Evolutionary conservation across 2,329 filamentous ascomycete genomes (phyloP), one percentile per base, ranked within the genome.

Genomic region (Nemania diffusa): DNA sequence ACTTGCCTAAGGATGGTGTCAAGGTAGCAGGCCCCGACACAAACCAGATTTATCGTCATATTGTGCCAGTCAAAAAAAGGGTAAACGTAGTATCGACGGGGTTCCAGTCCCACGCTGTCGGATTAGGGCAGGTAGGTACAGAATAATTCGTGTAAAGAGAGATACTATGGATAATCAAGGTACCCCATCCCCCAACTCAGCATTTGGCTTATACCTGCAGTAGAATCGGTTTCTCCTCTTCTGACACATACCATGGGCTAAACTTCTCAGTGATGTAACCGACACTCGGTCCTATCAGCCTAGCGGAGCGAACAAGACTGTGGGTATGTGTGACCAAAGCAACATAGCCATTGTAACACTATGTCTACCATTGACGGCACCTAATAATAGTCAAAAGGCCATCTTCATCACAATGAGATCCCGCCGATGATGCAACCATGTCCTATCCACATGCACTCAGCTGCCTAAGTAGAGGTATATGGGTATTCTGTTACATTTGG

Each of bases 1-100:
- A 78, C 85, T 78, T 81, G 85, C 89, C 84, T 89, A 46, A 92
- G 81, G 65, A 92, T 90, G 1, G 89, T 92, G 78, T 92, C 90
- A 42, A 92, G 79, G 79, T 92, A 92, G 72, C 89, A 90, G 27
- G 89, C 89, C 24, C 90, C 90, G 51, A 91, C 83, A 52, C 89
- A 85, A 58, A 92, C 80, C 68, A 92, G 81, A 70, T 87, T 85
- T 78, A 83, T 85, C 81, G 85, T 87, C 66, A 66, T 71, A 44
- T 62, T 24, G 42, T 34, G 48, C 46, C 29, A 58, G 55, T 29
- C 46, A 32, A 20, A 53, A 20, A 61, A 53, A 57, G 26, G 58
- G 27, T 51, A 51, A 50, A 55, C 7, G 58, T 52, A 51, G 52
- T 59, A 42, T 57, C 17, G 37, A 52, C 34, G 24, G 46, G 11